Base-by-base conservation (phyloP, 2,329 filamentous ascomycete genomes). In the Phaeosphaeriaceae sp. region DNA sequence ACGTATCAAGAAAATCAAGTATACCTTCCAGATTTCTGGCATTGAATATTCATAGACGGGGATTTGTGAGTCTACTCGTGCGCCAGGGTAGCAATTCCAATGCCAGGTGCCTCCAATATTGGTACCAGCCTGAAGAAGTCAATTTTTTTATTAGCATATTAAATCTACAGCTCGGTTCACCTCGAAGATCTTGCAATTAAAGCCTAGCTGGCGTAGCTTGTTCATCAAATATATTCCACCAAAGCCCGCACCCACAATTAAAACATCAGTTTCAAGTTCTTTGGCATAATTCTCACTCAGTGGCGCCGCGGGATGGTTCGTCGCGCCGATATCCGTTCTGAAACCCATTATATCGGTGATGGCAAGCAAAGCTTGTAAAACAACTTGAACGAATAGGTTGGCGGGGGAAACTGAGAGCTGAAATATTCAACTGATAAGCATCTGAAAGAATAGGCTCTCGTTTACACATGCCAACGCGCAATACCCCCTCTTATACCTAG, bases 21-120 rank as follows among this genome's bases (percentile, higher is more conserved):
- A 43, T 38, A 68, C 71, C 61, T 77, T 75, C 68, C 74, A 80
- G 17, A 79, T 68, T 53, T 80, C 76, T 6, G 75, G 73, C 29
- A 80, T 71, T 16, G 75, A 77, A 47, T 78, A 75, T 48, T 79
- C 75, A 50, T 81, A 81, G 16, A 79, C 73, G 0, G 78, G 78
- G 1, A 74, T 68, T 55, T 77, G 73, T 0, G 73, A 76, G 48
- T 80, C 78, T 4, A 80, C 78, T 29, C 76, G 68, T 6, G 78
- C 78, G 3, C 78, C 71, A 3, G 74, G 74, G 42, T 77, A 77
- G 42, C 74, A 70, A 37, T 77, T 77, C 74, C 74, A 77, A 49
- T 75, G 69, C 74, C 74, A 76, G n/a, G 75, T 74, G 3, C 76
- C 76, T 12, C 76, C 76, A 8, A 77, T 66, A 15, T 74, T 70